Percentiles rank a stretch among this genome's conserved stretches.
Conservation (phyloP, 768 basidiomycete species). For the Tulasnella sp. region DNA sequence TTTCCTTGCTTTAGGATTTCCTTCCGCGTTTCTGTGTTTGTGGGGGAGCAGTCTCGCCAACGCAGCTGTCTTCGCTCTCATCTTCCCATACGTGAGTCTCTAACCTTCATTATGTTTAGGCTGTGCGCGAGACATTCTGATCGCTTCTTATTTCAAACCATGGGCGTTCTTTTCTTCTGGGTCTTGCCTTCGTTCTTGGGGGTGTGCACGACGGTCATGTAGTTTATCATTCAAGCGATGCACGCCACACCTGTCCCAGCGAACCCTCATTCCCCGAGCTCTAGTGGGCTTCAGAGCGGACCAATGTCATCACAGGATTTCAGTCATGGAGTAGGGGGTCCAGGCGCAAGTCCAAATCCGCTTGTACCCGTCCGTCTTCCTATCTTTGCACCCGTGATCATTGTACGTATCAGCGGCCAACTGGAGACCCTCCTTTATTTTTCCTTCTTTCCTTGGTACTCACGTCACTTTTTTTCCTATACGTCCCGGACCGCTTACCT, state of each 20-base stretch:
- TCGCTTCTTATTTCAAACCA: background rate
- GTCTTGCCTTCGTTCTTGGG: background rate
- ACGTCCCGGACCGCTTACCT: background rate
- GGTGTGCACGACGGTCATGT: background rate
- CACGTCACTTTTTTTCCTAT: background rate
- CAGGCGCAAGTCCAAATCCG: slow-evolving; percentile 32
- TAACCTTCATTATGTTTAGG: slow-evolving; percentile 1
- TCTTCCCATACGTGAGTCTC: slow-evolving; percentile 66
- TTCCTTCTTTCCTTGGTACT: background rate
- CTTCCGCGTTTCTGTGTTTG: slow-evolving; percentile 62
- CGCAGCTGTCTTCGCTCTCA: slow-evolving; percentile 71
- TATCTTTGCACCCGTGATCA: slow-evolving; percentile 64
- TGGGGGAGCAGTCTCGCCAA: slow-evolving; percentile 69
- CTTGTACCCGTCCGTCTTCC: slow-evolving; percentile 73
- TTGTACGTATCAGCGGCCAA: slow-evolving; percentile 39
- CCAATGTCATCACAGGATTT: background rate
- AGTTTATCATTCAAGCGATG: slow-evolving; percentile 84
- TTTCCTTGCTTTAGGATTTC: slow-evolving; percentile 44
- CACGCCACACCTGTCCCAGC: slow-evolving; percentile 63
- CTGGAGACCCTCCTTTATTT: background rate
- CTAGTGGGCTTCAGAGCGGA: background rate
- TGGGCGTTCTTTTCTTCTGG: background rate
- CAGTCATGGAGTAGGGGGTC: background rate
- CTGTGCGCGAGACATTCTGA: slow-evolving; percentile 10
- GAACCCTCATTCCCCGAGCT: slow-evolving; percentile 63